Base-by-base conservation (phyloP, 305 asterid genomes). In the Andrographis paniculata region DNA sequence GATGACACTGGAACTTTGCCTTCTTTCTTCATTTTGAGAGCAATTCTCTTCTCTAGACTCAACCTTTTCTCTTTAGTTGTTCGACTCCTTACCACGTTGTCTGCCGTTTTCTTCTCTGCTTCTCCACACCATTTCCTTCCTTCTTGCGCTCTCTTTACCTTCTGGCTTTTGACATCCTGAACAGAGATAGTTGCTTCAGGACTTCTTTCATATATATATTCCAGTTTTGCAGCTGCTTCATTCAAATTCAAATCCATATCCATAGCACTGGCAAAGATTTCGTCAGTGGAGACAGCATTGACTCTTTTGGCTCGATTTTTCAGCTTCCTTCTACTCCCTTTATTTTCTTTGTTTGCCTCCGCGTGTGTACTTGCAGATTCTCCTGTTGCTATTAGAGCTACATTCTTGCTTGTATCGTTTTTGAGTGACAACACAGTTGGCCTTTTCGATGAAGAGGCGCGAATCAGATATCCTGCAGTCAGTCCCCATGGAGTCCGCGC, bases 151-250 rank as follows among this genome's bases (percentile, higher is more conserved):
- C 74, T 67, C 66, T 58, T 76, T 30, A 50, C 42, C 45, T 35
- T 59, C 40, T 12, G 56, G 24, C 60, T 70, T 48, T 58, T 50
- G 59, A 46, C 63, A 20, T 67, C 79, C 14, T 54, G 57, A 20
- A 65, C 72, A 33, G 63, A 53, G 1, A 54, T 58, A 53, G 55
- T 36, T 31, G 58, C 27, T 40, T 64, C 70, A 30, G 80, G 72
- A 64, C 79, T 70, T 20, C 53, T 67, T 62, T 70, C 72, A 56
- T 40, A 80, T 15, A 80, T 60, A 58, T 72, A 57, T 62, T 80
- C 93, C 18, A 80, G 78, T 56, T 72, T 77, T 17, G 75, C 81
- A 17, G 87, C 93, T 47, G 86, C 87, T 66, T 75, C 93, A 59
- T 72, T 72, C 59, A 74, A 80, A 60, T 80, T 87, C 55, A 80